These are phyloP conservation scores for Taphrina wiesneri DNA, from an alignment of 1,139 yeast species.

Conservation along the genomic window DNA sequence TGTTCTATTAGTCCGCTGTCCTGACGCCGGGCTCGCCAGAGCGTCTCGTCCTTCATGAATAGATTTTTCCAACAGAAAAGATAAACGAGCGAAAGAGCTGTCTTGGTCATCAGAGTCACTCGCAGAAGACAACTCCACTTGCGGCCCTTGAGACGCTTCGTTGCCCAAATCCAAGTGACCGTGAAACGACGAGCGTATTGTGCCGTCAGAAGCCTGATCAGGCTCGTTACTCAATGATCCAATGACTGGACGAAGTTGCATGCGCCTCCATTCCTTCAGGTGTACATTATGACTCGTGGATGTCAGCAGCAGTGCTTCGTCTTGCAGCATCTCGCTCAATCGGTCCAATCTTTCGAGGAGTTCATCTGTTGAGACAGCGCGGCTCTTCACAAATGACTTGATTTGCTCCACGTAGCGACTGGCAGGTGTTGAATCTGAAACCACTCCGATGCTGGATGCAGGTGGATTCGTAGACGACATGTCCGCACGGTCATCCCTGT, in stretches of 20 bases:
- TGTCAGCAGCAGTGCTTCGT: background rate
- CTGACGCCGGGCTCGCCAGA: background rate
- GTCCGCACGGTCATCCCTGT: background rate
- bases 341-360: background rate
- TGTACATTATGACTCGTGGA: background rate
- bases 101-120: conserved; percentile 9
- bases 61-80: background rate
- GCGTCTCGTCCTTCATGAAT: conserved; percentile 14
- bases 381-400: background rate
- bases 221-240: background rate
- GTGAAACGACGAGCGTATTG: background rate
- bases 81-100: background rate
- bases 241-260: background rate
- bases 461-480: background rate
- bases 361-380: background rate
- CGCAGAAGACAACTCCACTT: background rate
- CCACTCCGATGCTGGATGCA: background rate
- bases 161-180: background rate
- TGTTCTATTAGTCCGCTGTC: background rate
- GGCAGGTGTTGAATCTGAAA: background rate
- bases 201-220: background rate
- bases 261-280: background rate
- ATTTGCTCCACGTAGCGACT: background rate
- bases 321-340: background rate
- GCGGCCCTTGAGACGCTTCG: background rate